phyloP scores from a whole-genome alignment of 164 flowering plant genomes.

The Berberis thunbergii region DNA sequence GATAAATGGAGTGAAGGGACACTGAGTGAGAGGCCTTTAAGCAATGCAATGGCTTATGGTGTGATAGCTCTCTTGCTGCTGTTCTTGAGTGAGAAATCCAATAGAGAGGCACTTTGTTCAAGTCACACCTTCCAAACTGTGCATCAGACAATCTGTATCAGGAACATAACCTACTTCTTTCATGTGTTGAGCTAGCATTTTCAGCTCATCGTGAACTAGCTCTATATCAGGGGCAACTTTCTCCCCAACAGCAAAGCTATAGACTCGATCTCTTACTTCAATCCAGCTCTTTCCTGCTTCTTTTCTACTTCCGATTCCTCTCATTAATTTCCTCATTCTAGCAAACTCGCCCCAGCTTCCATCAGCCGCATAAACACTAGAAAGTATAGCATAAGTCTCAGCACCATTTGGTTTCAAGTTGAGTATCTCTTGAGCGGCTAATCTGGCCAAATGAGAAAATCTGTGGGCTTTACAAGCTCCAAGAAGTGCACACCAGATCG shows the following conservation, averaged over 20 bases:
- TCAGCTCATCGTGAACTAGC: constrained; percentile 34
- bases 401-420: constrained; percentile 40
- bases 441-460: constrained; percentile 36
- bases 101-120: constrained; percentile 8
- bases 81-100: no score
- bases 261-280: constrained; percentile 47
- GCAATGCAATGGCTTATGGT: no score
- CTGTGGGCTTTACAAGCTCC: constrained; percentile 74
- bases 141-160: constrained; percentile 22
- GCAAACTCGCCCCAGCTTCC: constrained; percentile 72
- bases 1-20: no score
- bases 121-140: constrained; percentile 29
- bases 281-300: constrained; percentile 87
- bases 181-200: constrained; percentile 34
- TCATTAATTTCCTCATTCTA: constrained; percentile 48
- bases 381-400: constrained; percentile 45
- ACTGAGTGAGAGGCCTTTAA: no score
- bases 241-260: constrained; percentile 61
- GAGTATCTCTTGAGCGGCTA: constrained; percentile 40
- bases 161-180: constrained; percentile 35
- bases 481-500: constrained; percentile 83
- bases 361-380: constrained; percentile 67
- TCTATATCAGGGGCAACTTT: constrained; percentile 33
- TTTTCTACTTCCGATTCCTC: constrained; percentile 37
- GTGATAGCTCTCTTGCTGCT: no score